phyloP scores from a whole-genome alignment of 192 early-diverging fungal species.

The Coemansia sp. region DNA sequence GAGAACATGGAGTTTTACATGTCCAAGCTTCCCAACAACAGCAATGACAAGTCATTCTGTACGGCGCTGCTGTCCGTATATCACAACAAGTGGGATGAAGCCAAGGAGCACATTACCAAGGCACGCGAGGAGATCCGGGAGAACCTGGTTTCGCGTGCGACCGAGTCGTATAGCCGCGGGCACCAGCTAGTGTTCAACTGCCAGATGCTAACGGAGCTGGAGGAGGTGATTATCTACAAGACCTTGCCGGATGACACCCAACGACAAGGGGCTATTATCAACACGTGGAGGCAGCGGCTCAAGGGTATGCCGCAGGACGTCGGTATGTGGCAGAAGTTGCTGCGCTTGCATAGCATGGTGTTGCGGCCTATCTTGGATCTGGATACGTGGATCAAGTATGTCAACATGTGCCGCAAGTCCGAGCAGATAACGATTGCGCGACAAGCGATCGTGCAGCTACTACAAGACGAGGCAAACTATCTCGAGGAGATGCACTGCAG shows the following conservation, averaged over 20 bases:
- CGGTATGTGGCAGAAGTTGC: conserved; percentile 91
- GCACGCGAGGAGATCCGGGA: conserved; percentile 84
- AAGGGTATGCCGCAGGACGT: conserved; percentile 88
- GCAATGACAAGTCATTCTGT: conserved; percentile 77
- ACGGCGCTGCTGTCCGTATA: conserved; percentile 84
- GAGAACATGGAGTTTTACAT: conserved; percentile 90
- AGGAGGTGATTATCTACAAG: conserved; percentile 94
- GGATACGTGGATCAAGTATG: conserved; percentile 95
- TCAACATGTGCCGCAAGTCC: conserved; percentile 89
- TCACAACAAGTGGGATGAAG: conserved; percentile 74
- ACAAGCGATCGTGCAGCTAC: conserved; percentile 74
- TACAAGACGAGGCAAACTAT: conserved; percentile 64
- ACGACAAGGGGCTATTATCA: conserved; percentile 69
- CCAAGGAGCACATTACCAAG: conserved; percentile 73
- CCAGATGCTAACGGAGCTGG: conserved; percentile 96
- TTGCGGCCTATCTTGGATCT: conserved; percentile 87
- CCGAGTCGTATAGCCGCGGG: conserved; percentile 91
- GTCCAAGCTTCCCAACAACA: conserved; percentile 66
- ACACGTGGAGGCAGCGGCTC: conserved; percentile 84
- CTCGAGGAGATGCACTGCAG: conserved; percentile 24
- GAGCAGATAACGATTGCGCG: conserved; percentile 77
- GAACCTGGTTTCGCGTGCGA: conserved; percentile 78
- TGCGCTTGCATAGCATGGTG: conserved; percentile 84
- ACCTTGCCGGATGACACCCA: conserved; percentile 75
- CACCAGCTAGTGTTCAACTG: conserved; percentile 84